These are phyloP conservation scores for Gossypium davidsonii DNA, from an alignment of 441 rosid genomes.

Conservation along the genomic window DNA sequence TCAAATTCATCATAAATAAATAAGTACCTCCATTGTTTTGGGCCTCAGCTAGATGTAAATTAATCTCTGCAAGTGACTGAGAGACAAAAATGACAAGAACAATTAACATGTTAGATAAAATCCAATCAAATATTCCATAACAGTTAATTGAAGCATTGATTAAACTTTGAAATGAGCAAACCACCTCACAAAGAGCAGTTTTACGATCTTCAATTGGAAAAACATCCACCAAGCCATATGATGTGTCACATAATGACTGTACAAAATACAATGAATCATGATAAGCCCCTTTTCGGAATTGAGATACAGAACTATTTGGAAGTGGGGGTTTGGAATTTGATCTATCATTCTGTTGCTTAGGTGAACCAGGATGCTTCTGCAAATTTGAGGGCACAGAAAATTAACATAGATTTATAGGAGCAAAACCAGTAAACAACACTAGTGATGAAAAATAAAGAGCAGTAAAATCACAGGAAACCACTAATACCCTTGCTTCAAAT, in stretches of 20 bases:
- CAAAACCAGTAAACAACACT: slow-evolving; percentile 1
- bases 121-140: slow-evolving; percentile 12
- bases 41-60: slow-evolving; percentile 66
- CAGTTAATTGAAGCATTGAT: slow-evolving; percentile 7
- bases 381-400: slow-evolving; percentile 14
- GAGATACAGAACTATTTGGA: slow-evolving; percentile 62
- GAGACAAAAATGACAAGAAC: slow-evolving; percentile 29
- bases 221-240: slow-evolving; percentile 92
- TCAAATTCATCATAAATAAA: slow-evolving; percentile 17
- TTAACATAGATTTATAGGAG: neutral
- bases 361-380: slow-evolving; percentile 88
- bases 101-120: slow-evolving; percentile 22
- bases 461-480: neutral
- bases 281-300: slow-evolving; percentile 86
- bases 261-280: slow-evolving; percentile 94
- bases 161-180: slow-evolving; percentile 20
- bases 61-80: slow-evolving; percentile 93
- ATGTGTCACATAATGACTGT: slow-evolving; percentile 79
- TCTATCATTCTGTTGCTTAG: slow-evolving; percentile 67
- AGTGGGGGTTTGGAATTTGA: slow-evolving; percentile 73
- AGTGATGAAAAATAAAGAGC: neutral
- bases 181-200: slow-evolving; percentile 86
- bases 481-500: neutral
- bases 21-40: slow-evolving; percentile 77
- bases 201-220: slow-evolving; percentile 98